phyloP scores from a whole-genome alignment of 192 early-diverging fungal species.

The Coemansia sp. region DNA sequence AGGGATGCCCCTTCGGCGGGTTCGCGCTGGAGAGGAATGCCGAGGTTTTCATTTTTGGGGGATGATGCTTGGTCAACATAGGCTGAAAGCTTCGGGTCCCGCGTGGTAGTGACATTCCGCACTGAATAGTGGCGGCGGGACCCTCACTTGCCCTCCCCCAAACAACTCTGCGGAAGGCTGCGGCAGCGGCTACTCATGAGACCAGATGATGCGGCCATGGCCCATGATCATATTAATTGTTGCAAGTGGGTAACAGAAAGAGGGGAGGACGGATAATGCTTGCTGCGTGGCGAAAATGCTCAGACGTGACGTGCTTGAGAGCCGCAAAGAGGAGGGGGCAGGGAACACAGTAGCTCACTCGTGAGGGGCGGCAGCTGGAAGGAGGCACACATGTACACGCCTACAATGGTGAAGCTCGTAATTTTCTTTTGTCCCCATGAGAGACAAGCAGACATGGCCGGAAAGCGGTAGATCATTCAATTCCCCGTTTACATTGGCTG shows the following conservation, averaged over 20 bases:
- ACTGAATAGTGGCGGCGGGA: background rate
- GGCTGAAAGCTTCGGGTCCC: background rate
- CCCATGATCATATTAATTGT: slow-evolving; percentile 13
- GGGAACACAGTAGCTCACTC: background rate
- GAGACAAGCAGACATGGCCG: slow-evolving; percentile 8
- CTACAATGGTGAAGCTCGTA: slow-evolving; percentile 1
- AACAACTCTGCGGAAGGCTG: background rate
- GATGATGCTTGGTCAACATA: background rate
- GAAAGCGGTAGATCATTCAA: slow-evolving; percentile 6
- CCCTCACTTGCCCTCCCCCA: background rate
- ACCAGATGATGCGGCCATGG: slow-evolving; percentile 12
- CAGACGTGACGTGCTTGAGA: slow-evolving; percentile 11
- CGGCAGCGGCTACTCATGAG: slow-evolving; percentile 9
- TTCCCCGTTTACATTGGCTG: slow-evolving; percentile 9
- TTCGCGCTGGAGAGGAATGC: background rate
- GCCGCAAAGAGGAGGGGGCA: background rate
- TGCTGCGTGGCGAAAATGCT: background rate
- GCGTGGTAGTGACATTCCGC: background rate
- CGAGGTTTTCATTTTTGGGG: background rate
- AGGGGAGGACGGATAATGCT: slow-evolving; percentile 9
- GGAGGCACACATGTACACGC: background rate
- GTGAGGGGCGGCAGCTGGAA: background rate
- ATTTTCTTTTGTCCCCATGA: slow-evolving; percentile 5
- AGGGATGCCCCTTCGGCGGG: background rate
- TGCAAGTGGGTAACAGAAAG: background rate